Evolutionary conservation across 176 grass and related monocot species (phyloP).

Genomic region (Tillandsia leiboldiana): DNA sequence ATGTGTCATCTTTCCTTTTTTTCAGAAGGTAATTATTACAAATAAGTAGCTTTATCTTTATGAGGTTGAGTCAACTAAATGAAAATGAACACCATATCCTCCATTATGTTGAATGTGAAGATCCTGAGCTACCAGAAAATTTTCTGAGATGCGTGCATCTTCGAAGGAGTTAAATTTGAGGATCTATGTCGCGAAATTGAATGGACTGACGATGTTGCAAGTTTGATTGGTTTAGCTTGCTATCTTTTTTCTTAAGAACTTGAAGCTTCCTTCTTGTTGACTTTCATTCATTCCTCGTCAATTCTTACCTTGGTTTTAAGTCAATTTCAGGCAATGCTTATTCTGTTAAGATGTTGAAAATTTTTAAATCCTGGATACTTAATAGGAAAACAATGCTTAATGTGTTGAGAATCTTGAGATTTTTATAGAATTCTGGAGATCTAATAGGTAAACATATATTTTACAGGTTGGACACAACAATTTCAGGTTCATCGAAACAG

Average conservation of each 20-base stretch:
- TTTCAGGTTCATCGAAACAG: conserved; percentile 90
- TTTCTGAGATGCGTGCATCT: too few species aligned
- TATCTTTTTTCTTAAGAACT: not conserved
- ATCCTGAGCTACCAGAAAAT: too few species aligned
- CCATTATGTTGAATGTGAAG: not conserved
- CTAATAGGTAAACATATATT: conserved; percentile 3
- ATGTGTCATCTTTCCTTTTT: too few species aligned
- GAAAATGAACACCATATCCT: not conserved
- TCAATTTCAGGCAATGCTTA: too few species aligned
- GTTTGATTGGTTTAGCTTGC: not conserved
- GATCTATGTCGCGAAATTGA: too few species aligned
- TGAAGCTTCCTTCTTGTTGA: not conserved
- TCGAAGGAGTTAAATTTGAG: too few species aligned
- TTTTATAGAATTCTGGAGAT: conserved; percentile 9
- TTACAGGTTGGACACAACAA: conserved; percentile 90
- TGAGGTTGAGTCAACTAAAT: not conserved
- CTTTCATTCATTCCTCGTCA: not conserved
- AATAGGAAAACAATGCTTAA: not conserved
- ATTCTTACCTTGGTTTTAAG: too few species aligned
- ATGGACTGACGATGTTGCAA: too few species aligned
- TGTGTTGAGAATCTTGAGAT: conserved; percentile 11
- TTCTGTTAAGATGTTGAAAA: too few species aligned
- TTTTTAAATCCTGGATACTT: too few species aligned
- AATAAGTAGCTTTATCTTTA: not conserved
- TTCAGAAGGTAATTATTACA: too few species aligned